Evolutionary conservation across 371 early-diverging fungal species (phyloP), one percentile per base, ranked within the genome.

Genomic region (Mortierella sp.): DNA sequence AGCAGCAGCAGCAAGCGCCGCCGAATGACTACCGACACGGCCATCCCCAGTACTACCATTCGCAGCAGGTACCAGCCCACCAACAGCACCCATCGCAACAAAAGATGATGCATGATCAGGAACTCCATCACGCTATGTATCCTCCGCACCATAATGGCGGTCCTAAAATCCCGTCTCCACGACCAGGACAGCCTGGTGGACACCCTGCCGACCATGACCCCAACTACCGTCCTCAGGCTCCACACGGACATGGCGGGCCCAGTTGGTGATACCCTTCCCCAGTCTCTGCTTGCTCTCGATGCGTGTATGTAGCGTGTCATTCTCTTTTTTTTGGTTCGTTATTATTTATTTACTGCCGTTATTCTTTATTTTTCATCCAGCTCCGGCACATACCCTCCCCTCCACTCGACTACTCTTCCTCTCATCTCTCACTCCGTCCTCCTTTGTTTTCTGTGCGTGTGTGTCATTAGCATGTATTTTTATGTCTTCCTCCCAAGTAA

Each of bases 1-100:
- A 54, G 21, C 52, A 57, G 1, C 84, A 74, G 26, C 81, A 71
- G 50, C 81, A 74, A 42, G 77, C 63, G n/a, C 73, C 26, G 16
- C 84, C 74, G 44, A 78, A 75, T 31, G 82, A 85, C 7, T 82
- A 77, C 31, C 77, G 80, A 60, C 79, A 77, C 24, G 73, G 73
- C 3, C 65, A 70, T 34, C 19, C 60, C 0, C 71, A 77, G 5
- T 76, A 70, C 52, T 79, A 75, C 34, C 82, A 74, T n/a, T 79
- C 78, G 24, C 79, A 73, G 10, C 84, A 73, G 24, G 55, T 26
- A 42, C 60, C 50, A 16, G 73, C 54, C 42, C 79, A 65, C 38
- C 72, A 63, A 28, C 80, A 80, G 57, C 72, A 72, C 26, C 63
- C 75, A 16, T 24, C 72, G 16, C 82, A 80, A n/a, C 73, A 76